Base-by-base conservation (phyloP, 768 basidiomycete species). In the Wakefieldia striispora region DNA sequence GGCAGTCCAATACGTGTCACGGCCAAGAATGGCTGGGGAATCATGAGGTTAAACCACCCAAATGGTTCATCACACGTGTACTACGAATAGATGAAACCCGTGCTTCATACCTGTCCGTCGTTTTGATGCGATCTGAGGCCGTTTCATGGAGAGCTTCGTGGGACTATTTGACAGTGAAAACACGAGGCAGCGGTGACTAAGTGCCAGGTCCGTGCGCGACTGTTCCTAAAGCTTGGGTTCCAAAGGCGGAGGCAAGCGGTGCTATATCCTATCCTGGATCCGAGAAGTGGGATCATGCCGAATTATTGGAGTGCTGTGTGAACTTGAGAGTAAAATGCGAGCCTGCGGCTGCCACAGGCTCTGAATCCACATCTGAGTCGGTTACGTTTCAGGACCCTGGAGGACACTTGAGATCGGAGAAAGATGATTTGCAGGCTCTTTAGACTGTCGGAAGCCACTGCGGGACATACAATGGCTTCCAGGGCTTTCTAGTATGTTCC, bases 111-210 rank as follows among this genome's bases (percentile, higher is more conserved):
- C 47, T 54, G 43, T 51, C 50, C 45, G 40, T 49, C 46, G 44
- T 24, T 43, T 41, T 54, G 47, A 44, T 37, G 47, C 48, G 55
- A 55, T 55, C 48, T 43, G 45, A 52, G 27, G 39, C 35, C 37
- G 27, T 45, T 54, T 40, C 46, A 36, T 45, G 51, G 48, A 36
- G 43, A 29, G 34, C 37, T 41, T 51, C 61, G 49, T 64, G 43
- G 35, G 61, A 55, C 45, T 43, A 49, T 40, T 51, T 46, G 47
- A 57, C 43, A 62, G 43, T 26, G 52, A 26, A 24, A 66, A 66
- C 67, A 69, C 54, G 64, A 67, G 64, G 67, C 54, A 43, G 20
- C n/a, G 47, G 50, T 40, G 40, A 51, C 47, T 45, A 35, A 51
- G 45, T 38, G 41, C 47, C 47, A 43, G 47, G 56, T 54, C 21